Evolutionary conservation across 768 basidiomycete species (phyloP).

Genomic region (Lactarius hengduanensis): DNA sequence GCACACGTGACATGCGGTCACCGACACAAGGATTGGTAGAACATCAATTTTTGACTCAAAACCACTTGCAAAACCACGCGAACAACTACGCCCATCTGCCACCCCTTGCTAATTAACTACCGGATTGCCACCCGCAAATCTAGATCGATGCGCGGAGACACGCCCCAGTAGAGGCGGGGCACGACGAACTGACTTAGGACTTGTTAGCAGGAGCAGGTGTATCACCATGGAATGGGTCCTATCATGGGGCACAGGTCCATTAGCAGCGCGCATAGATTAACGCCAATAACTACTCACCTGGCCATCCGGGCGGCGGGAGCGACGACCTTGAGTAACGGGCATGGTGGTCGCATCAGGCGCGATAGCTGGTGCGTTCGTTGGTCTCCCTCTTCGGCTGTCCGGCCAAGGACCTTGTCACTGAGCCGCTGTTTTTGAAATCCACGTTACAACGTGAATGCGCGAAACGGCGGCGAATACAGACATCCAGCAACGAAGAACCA

Average conservation of each 20-base stretch:
- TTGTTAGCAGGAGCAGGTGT: not conserved
- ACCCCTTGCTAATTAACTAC: not conserved
- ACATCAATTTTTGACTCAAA: not conserved
- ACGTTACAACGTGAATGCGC: not conserved
- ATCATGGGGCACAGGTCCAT: constrained; percentile 6
- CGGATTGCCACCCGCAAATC: too few species aligned
- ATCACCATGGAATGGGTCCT: constrained; percentile 14
- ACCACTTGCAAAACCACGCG: not conserved
- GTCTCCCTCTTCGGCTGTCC: too few species aligned
- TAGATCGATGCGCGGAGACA: not conserved
- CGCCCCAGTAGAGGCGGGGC: not conserved
- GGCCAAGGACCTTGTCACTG: too few species aligned
- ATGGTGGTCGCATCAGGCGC: too few species aligned
- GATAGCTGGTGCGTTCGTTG: too few species aligned
- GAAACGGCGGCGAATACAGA: constrained; percentile 1
- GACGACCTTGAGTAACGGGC: too few species aligned
- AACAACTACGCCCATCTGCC: not conserved
- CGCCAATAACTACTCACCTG: too few species aligned
- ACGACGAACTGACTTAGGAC: not conserved
- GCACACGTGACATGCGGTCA: too few species aligned
- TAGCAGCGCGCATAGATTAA: not conserved
- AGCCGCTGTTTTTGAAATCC: not conserved
- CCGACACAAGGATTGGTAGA: not conserved
- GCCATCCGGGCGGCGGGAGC: too few species aligned
- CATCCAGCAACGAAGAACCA: not conserved